Evolutionary conservation across 2,329 filamentous ascomycete genomes (phyloP), one percentile per base, ranked within the genome.

Genomic region (Aureobasidium sp.): DNA sequence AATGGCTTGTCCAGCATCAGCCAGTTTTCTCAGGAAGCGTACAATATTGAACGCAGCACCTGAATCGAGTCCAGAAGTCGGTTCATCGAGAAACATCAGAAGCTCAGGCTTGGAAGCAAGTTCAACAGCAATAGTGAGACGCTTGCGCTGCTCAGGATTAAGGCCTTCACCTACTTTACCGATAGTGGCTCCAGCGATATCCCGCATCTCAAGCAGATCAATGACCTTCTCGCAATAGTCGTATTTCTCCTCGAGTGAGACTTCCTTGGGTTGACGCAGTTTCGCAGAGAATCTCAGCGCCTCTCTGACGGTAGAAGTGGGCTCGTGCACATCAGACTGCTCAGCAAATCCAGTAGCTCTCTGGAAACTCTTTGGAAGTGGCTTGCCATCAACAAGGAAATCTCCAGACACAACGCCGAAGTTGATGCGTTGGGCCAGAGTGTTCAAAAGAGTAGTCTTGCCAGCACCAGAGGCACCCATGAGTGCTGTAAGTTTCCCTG

Each of bases 381-480:
- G 54, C 27, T 58, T 58, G 7, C 81, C 81, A 60, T 85, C 81
- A 7, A 85, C 76, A 17, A 85, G 72, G 50, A 82, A 78, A 56
- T 84, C 79, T 37, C 83, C 83, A 29, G 68, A 70, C 47, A 85
- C 79, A 4, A 83, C 79, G 58, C 83, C 82, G 56, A 84, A 81
- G 58, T 79, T 84, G 66, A 82, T 83, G 53, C 83, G 70, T 4
- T 77, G 71, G 1, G 83, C 81, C 10, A 94, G 72, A 1, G 91
- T 86, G 62, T 95, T 87, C 2, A 95, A 73, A 0, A 94, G 73
- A 0, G 89, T 94, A 0, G 88, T 93, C 71, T 95, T 95, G 44
- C 89, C 89, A 4, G 88, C 89, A n/a, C 79, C 79, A 3, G 75
- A 79, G 12, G 74, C 73, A 3, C 74, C 75, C 74, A 77, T 77